phyloP scores from a whole-genome alignment of 2,329 filamentous ascomycete species.

The Herpomyces periplanetae region DNA sequence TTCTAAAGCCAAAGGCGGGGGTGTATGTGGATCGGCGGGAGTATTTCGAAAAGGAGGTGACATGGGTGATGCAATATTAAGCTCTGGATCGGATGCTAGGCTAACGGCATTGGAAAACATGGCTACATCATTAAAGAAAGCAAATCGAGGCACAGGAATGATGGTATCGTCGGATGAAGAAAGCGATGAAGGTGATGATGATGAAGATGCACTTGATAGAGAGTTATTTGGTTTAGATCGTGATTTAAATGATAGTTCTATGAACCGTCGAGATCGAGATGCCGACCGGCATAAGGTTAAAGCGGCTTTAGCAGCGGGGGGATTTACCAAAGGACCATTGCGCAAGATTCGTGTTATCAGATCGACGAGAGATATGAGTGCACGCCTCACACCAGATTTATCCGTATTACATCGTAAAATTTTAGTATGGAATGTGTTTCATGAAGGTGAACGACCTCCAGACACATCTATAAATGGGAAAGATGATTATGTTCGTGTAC shows the following conservation, averaged over 20 bases:
- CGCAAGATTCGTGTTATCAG: conserved; percentile 45
- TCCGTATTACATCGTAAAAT: conserved; percentile 48
- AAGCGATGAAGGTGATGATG: conserved; percentile 14
- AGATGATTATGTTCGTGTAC: conserved; percentile 31
- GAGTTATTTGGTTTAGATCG: conserved; percentile 19
- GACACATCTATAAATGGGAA: conserved; percentile 21
- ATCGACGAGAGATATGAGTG: conserved; percentile 69
- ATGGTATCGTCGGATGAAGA: conserved; percentile 40
- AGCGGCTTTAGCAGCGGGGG: too few relatives aligned
- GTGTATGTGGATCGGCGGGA: too few relatives aligned
- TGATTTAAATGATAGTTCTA: too few relatives aligned
- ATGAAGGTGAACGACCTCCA: conserved; percentile 49
- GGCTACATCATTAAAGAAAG: too few relatives aligned
- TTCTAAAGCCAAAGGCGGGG: too few relatives aligned
- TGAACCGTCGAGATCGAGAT: too few relatives aligned
- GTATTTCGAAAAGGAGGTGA: too few relatives aligned
- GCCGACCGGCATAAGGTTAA: too few relatives aligned
- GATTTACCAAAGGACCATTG: conserved; percentile 34
- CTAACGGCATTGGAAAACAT: too few relatives aligned
- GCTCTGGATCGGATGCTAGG: too few relatives aligned
- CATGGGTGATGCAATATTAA: too few relatives aligned
- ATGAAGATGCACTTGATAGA: conserved; percentile 14
- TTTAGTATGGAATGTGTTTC: conserved; percentile 77
- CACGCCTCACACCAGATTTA: conserved; percentile 59
- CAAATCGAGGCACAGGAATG: conserved; percentile 46